Evolutionary conservation across 169 alveolate species (phyloP), one percentile per base, ranked within the genome.

Genomic region (Cryptosporidium tyzzeri): DNA sequence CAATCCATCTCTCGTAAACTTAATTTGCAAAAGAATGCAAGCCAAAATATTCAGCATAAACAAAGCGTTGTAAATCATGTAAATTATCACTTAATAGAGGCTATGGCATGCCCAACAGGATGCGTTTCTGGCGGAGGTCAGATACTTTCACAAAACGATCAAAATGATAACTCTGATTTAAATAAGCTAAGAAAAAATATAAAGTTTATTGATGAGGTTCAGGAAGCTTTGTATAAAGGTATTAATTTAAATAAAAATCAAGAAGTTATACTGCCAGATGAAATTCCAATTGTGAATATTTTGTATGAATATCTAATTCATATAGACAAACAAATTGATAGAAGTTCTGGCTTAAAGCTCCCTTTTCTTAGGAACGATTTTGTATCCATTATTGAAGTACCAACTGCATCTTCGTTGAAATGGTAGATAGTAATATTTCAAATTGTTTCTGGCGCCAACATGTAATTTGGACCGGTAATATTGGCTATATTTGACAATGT

Each of bases 51-150:
- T 31, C 35, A 58, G 31, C 4, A 23, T 23, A 65, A 14, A n/a
- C 50, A 29, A n/a, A 33, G 31, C 4, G n/a, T 16, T 2, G 33
- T 8, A 2, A 33, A 58, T 53, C 86, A 69, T 91, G 94, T 53
- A 75, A 93, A 37, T 58, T 94, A 93, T 85, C 93, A 92, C 50
- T 96, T 94, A 92, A 92, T 97, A 14, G 99, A 97, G 92, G 91
- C 96, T 12, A 96, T 96, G 98, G 97, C 99, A 6, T 97, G 99
- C 85, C 99, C 99, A 16, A 94, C 96, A 18, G 99, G 99, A 10
- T 97, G 99, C 69, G 85, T 96, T 31, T 96, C 96, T 91, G 99
- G 99, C 59, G 98, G 98, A 14, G 99, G 98, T 9, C 95, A 97
- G 85, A 59, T 91, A 12, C 70, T 91, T 35, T 37, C 14, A 29